Conservation (phyloP, 768 basidiomycete species). For the Serendipita sp. region DNA sequence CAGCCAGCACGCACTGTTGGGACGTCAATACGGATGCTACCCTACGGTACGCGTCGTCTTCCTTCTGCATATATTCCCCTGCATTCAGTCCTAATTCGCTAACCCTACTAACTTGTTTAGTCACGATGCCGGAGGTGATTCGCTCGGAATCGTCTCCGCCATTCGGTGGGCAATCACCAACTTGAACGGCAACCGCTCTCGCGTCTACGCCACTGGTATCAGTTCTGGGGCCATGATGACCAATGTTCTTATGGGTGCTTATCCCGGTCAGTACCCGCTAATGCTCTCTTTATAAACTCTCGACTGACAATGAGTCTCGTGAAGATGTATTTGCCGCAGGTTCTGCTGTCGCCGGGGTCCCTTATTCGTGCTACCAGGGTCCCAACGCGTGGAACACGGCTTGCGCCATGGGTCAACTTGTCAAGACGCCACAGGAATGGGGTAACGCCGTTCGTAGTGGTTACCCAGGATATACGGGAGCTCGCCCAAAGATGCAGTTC, state of each 20-base stretch:
- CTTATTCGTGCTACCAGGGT: slow-evolving; percentile 36
- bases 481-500: slow-evolving; percentile 34
- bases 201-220: slow-evolving; percentile 36
- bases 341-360: slow-evolving; percentile 35
- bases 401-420: slow-evolving; percentile 30
- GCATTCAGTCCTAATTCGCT: no score
- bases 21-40: slow-evolving; percentile 36
- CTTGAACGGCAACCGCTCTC: slow-evolving; percentile 29
- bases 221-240: slow-evolving; percentile 49
- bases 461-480: slow-evolving; percentile 38
- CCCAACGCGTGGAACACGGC: slow-evolving; percentile 31
- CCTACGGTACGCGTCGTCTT: slow-evolving; percentile 20
- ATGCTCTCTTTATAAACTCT: no score
- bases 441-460: slow-evolving; percentile 30
- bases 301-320: no score
- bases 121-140: slow-evolving; percentile 41
- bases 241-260: slow-evolving; percentile 36
- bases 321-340: slow-evolving; percentile 36
- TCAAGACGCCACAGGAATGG: slow-evolving; percentile 33
- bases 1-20: slow-evolving; percentile 8
- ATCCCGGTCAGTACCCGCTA: slow-evolving; percentile 21
- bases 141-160: slow-evolving; percentile 33
- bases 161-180: slow-evolving; percentile 33
- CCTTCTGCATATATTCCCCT: background rate
- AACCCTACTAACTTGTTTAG: no score